These are phyloP conservation scores for Solanum virginianum DNA, from an alignment of 257 asterid genomes.

Conservation along the genomic window DNA sequence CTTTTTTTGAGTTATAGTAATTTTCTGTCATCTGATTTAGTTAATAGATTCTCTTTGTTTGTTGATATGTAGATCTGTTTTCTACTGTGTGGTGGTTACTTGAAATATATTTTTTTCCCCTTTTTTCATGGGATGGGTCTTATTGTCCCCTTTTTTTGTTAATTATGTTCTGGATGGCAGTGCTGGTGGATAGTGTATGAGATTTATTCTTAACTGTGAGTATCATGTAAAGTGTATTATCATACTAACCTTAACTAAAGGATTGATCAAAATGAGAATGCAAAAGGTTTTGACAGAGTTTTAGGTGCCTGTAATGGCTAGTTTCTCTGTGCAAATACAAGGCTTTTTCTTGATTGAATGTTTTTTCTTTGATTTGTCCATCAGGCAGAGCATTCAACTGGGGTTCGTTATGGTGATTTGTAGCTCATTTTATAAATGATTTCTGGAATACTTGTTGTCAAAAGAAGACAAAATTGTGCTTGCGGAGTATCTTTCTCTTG, in stretches of 20 bases:
- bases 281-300: background rate
- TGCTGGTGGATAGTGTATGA: background rate
- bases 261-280: background rate
- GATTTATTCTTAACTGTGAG: background rate
- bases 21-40: background rate
- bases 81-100: background rate
- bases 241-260: background rate
- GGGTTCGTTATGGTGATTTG: background rate
- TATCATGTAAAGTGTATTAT: background rate
- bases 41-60: background rate
- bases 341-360: conserved; percentile 10
- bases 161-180: background rate
- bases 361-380: conserved; percentile 2
- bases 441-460: conserved; percentile 17
- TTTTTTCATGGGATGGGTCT: background rate
- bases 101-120: background rate
- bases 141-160: background rate
- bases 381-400: conserved; percentile 17
- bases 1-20: background rate
- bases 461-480: conserved; percentile 7
- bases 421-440: conserved; percentile 22
- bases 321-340: background rate
- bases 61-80: background rate
- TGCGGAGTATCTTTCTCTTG: conserved; percentile 7
- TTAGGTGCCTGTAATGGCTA: background rate